phyloP scores from a whole-genome alignment of 164 flowering plant genomes.

The Stephania yunnanensis region DNA sequence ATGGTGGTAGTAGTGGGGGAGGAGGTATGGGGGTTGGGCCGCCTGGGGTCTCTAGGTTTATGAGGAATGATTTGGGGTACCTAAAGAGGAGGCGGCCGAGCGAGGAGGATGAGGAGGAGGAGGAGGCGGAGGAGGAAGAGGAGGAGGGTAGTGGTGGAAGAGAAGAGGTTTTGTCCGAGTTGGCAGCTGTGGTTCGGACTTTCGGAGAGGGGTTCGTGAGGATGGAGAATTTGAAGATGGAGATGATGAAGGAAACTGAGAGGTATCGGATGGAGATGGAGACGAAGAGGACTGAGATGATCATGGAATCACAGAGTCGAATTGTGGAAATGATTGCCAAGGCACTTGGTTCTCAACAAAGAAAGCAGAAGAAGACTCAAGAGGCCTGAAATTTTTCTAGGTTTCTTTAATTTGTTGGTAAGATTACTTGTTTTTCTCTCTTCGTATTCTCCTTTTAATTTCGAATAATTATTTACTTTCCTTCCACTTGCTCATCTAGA shows the following conservation, averaged over 20 bases:
- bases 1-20: conserved; percentile 4
- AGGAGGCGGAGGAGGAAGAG: conserved; percentile 11
- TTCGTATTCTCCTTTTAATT: neutral
- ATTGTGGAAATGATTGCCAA: conserved; percentile 45
- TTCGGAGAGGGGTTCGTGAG: conserved; percentile 58
- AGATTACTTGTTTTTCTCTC: neutral
- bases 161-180: conserved; percentile 22
- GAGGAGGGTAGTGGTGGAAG: conserved; percentile 25
- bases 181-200: conserved; percentile 53
- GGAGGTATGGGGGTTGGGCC: neutral
- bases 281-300: conserved; percentile 60
- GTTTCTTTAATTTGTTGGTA: conserved; percentile 2
- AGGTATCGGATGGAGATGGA: conserved; percentile 76
- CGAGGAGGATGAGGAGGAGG: conserved; percentile 8
- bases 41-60: conserved; percentile 8
- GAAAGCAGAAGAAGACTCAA: conserved; percentile 29
- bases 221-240: conserved; percentile 78
- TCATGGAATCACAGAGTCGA: conserved; percentile 51
- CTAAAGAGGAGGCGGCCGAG: conserved; percentile 17
- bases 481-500: neutral
- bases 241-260: conserved; percentile 68
- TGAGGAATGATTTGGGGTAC: conserved; percentile 21
- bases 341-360: conserved; percentile 32
- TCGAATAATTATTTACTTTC: neutral
- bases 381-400: conserved; percentile 7